Conservation (phyloP, 768 basidiomycete genomes). For the Leccinum longicurvipes region DNA sequence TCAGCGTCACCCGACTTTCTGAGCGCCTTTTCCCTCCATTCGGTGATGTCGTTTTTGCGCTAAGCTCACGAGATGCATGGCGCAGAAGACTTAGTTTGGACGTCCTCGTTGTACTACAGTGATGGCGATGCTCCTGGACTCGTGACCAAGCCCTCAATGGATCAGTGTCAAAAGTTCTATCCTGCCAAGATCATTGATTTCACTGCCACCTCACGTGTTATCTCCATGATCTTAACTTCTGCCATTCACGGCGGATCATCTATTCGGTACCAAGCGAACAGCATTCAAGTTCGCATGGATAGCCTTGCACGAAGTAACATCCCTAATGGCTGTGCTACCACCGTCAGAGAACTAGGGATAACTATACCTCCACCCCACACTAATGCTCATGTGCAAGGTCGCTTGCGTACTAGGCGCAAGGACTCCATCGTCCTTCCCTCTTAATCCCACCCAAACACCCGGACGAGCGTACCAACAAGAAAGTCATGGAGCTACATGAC, state of each 20-base stretch:
- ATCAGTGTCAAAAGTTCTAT: neutral
- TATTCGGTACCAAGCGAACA: neutral
- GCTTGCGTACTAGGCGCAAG: no score
- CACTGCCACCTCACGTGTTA: neutral
- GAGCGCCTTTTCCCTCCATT: neutral
- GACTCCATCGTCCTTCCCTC: neutral
- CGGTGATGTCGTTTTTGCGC: neutral
- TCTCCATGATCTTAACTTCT: neutral
- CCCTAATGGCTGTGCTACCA: neutral
- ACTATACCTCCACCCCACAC: neutral
- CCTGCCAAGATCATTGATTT: neutral
- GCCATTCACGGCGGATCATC: no score
- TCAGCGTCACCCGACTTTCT: neutral
- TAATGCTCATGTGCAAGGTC: neutral
- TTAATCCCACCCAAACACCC: neutral
- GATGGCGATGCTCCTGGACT: neutral
- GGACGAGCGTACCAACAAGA: neutral
- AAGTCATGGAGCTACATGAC: neutral
- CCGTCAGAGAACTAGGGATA: neutral
- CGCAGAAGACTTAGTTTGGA: neutral
- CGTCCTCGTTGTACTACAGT: neutral
- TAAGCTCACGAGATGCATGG: no score
- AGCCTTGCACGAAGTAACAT: neutral
- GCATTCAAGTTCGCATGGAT: neutral
- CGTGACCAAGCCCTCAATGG: neutral